Evolutionary conservation across 352 stramenopile species (phyloP).

Genomic region (Aphanomyces astaci): DNA sequence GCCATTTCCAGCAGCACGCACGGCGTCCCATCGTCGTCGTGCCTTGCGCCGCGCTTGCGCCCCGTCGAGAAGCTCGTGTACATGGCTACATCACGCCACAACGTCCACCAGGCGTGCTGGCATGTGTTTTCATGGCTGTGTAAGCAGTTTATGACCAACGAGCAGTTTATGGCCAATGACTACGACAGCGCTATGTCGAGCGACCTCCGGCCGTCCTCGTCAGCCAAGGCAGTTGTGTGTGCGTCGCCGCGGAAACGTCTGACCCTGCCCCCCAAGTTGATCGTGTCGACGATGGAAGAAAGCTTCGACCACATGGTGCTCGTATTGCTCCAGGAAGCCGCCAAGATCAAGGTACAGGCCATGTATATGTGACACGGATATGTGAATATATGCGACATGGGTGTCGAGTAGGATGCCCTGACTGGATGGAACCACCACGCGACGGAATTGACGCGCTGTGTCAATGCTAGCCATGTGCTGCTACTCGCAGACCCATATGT

Average conservation of each 20-base stretch:
- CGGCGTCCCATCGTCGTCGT: not conserved
- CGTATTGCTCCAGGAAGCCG: constrained; percentile 33
- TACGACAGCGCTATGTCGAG: not conserved
- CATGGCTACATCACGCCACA: not conserved
- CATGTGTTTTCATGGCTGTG: constrained; percentile 19
- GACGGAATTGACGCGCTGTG: not conserved
- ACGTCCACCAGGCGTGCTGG: constrained; percentile 6
- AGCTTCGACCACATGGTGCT: constrained; percentile 38
- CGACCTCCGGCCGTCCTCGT: constrained; percentile 18
- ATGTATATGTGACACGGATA: no score
- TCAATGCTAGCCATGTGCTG: constrained; percentile 16
- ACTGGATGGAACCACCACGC: not conserved
- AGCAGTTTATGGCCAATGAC: constrained; percentile 1
- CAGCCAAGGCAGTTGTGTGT: constrained; percentile 24
- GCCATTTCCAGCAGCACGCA: constrained; percentile 8
- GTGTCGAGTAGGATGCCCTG: not conserved
- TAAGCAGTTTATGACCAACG: constrained; percentile 1
- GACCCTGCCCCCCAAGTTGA: constrained; percentile 36
- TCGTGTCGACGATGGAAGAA: constrained; percentile 34
- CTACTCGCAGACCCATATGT: constrained; percentile 12
- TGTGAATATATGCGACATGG: no score
- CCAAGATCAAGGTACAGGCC: constrained; percentile 24
- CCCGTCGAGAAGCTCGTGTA: constrained; percentile 14
- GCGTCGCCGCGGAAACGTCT: constrained; percentile 44
- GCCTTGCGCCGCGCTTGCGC: constrained; percentile 1